Evolutionary conservation across 352 stramenopile genomes (phyloP), one percentile per base, ranked within the genome.

Genomic region (Globisporangium rhizosaccharum): DNA sequence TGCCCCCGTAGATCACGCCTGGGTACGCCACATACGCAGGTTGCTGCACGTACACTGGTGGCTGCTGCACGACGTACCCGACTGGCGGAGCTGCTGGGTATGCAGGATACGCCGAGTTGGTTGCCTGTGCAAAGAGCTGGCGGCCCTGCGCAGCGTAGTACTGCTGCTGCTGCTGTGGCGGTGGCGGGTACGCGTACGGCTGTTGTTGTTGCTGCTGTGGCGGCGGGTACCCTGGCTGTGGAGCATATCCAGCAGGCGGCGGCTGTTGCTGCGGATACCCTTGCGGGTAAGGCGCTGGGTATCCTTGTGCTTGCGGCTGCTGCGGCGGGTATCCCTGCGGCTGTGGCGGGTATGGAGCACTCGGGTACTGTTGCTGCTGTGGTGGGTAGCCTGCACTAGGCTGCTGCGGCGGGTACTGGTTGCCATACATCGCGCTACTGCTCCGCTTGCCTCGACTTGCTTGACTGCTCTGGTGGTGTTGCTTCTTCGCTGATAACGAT

Each of bases 91-190:
- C 61, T 12, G 73, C 54, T 50, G 56, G 46, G 28, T 63, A 56
- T 15, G 37, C 23, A 18, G 57, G 50, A 59, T 82, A 79, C 20
- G 46, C 51, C 9, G 59, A 59, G 6, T 47, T 61, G 11, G 76
- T 87, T 8, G 78, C 81, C 60, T 90, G 78, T 11, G 78, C 78
- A 51, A 88, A 90, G 47, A 90, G 73, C 56, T 80, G 75, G n/a
- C 78, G 69, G 9, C 78, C 76, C 57, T 90, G 81, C 1, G 73
- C 71, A 26, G 81, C 81, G 47, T 90, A 88, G 54, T 88, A 88
- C 23, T 72, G 71, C 57, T 88, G 79, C 8, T 69, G 71, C 30
- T 78, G 73, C 20, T 61, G 53, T 20, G 54, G 67, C 23, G 63
- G 72, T 44, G 66, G 68, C 2, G 66, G 66, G 36, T 86, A 88